Base-by-base conservation (phyloP, 805 yeast genomes). In the Candida coquimbonensis region DNA sequence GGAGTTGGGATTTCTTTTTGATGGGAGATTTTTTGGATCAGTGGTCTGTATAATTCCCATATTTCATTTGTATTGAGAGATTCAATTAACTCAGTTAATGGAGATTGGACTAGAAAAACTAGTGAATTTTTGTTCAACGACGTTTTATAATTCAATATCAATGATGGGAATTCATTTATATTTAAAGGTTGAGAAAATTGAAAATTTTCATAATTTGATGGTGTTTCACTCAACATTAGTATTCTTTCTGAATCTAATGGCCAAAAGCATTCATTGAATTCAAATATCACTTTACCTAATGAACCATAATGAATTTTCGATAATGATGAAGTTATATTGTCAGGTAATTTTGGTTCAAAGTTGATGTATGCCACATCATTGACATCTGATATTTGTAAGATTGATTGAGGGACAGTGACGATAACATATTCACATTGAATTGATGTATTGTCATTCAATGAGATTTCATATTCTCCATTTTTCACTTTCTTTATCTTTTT, bases 401-500 rank as follows among this genome's bases (percentile, higher is more conserved):
- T 72, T 33, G 90, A 83, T 50, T 83, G 83, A 0, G 96, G 96
- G 6, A 86, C 78, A 0, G 96, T 80, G 7, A 87, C 83, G 13
- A 89, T 70, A 27, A 78, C 67, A 57, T 78, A 83, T 40, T 84
- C 80, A 29, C 80, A 71, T 3, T 52, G 50, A 32, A 68, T 61
- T 6, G 38, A 49, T 3, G 59, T 63, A 1, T 76, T 66, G 1
- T 50, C 31, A 9, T 66, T 53, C 4, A 62, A 62, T 1, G 50
- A 52, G 3, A 61, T 46, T 11, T 49, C 39, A 7, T 64, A 61
- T 14, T 50, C 63, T 9, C 52, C 54, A 13, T 46, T 52, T n/a
- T 49, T 52, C 2, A 50, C 47, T 39, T 73, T 61, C n/a, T 56
- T 54, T 17, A 80, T 68, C 14, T 53, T 55, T 8, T 34, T 57